Evolutionary conservation across 768 basidiomycete species (phyloP), one percentile per base, ranked within the genome.

Genomic region (Floccularia luteovirens): DNA sequence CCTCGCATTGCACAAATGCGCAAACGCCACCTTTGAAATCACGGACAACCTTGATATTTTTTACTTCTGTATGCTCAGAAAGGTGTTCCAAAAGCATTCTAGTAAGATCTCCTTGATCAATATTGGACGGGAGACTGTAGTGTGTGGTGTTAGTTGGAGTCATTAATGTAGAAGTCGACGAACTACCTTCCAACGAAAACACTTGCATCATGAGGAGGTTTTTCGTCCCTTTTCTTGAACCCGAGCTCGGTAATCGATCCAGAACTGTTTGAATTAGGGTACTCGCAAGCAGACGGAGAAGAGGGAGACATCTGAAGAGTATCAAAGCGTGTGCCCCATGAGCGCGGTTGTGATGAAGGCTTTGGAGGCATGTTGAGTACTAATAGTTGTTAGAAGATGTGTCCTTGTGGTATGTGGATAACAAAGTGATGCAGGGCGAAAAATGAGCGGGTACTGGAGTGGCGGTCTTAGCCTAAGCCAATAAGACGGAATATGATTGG

Each of bases 1-100:
- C 88, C 68, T 86, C 74, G 69, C 86, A 89, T 60, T 90, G 88
- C 17, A 88, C 79, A 56, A 90, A 90, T 42, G 87, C 88, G 53
- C 87, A 90, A 32, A 83, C 75, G 11, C 84, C 81, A 27, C 83
- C 83, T 56, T 79, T 82, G 42, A 72, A 74, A 57, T 88, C 83
- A 41, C 79, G 79, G 30, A 88, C 74, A 38, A 88, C 77, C 53
- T 75, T 77, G 56, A 89, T 70, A 36, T 72, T 73, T 56, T 76
- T 80, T 48, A 87, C 64, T 44, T 79, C 74, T 0, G 74, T 65
- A 53, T 83, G 72, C 39, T 73, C 71, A 5, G 79, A 77, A 39
- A 90, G 69, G 56, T 86, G 84, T 24, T 77, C 71, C 32, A 70
- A 64, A 37, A 90, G 70, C 53, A 79, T 62, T 37, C 63, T 62